Conservation (phyloP, 345 rosid species). For the Firmiana major region DNA sequence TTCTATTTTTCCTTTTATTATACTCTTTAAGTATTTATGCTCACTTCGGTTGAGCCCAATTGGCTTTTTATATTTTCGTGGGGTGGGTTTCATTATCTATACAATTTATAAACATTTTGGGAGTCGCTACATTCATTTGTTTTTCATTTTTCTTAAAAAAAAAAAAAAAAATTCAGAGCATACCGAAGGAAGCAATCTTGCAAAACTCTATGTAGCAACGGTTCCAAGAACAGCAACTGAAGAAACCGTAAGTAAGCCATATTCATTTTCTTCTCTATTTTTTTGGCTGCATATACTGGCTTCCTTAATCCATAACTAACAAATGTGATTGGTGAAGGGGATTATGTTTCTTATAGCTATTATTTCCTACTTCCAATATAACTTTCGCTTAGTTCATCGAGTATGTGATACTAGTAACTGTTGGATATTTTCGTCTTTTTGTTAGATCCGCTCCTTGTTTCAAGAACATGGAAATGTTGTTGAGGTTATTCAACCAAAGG, state of each 20-base stretch:
- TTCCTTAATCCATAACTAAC: too few relatives aligned
- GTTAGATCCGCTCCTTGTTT: constrained; percentile 67
- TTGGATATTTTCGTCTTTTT: constrained; percentile 17
- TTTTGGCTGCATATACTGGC: not conserved
- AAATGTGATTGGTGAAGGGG: not conserved
- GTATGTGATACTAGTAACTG: constrained; percentile 4
- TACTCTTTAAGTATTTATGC: not conserved
- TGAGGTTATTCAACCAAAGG: constrained; percentile 68
- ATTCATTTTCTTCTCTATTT: not conserved
- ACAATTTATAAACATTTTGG: not conserved
- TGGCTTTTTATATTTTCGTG: not conserved
- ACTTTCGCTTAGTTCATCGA: not conserved
- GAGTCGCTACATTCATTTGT: constrained; percentile 3
- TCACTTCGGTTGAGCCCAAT: not conserved
- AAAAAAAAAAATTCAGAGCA: constrained; percentile 36
- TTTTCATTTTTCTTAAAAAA: not conserved
- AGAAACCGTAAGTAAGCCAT: constrained; percentile 60
- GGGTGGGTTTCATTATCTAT: not conserved
- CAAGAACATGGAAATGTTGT: constrained; percentile 61
- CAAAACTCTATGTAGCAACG: constrained; percentile 67
- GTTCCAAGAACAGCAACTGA: constrained; percentile 51
- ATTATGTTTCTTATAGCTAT: not conserved
- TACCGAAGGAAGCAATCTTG: constrained; percentile 35
- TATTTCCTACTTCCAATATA: not conserved
- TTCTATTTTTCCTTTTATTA: not conserved